These are phyloP conservation scores for Elongisporangium senticosum DNA, from an alignment of 352 stramenopile species.

Conservation along the genomic window DNA sequence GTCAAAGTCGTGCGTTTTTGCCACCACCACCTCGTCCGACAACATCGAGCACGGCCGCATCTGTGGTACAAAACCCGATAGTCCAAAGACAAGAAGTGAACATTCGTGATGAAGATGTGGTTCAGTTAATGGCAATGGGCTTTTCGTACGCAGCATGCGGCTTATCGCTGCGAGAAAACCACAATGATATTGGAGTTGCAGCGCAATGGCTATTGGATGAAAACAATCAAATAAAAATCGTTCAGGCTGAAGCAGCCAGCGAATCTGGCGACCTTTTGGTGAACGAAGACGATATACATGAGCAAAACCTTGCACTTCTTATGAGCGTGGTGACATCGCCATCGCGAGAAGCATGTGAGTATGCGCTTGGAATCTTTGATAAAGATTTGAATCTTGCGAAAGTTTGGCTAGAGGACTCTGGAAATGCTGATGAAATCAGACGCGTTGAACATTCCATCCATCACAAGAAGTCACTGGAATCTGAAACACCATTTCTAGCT, in stretches of 20 bases:
- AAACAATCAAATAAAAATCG: conserved; percentile 67
- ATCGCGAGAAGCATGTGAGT: conserved; percentile 52
- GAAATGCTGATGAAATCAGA: conserved; percentile 58
- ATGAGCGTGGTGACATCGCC: conserved; percentile 54
- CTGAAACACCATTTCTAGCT: conserved; percentile 1
- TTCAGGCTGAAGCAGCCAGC: conserved; percentile 44
- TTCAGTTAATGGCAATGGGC: conserved; percentile 85
- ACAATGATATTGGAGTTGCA: conserved; percentile 60
- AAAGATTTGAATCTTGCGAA: conserved; percentile 58
- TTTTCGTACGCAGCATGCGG: conserved; percentile 83
- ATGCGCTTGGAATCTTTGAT: conserved; percentile 59
- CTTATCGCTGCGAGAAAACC: conserved; percentile 61
- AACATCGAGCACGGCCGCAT: background rate
- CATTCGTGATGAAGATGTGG: conserved; percentile 74
- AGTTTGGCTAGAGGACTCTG: conserved; percentile 56
- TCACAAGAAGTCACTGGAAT: conserved; percentile 2
- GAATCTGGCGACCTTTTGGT: conserved; percentile 44
- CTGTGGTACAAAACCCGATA: background rate
- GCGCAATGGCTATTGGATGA: conserved; percentile 84
- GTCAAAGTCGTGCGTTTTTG: background rate
- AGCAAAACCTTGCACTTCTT: conserved; percentile 65
- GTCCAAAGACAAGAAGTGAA: conserved; percentile 6
- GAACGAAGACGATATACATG: conserved; percentile 53
- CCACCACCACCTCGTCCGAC: conserved; percentile 1
- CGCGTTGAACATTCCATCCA: conserved; percentile 30